These are phyloP conservation scores for Marsdenia floribunda DNA, from an alignment of 257 asterid species.

Conservation along the genomic window DNA sequence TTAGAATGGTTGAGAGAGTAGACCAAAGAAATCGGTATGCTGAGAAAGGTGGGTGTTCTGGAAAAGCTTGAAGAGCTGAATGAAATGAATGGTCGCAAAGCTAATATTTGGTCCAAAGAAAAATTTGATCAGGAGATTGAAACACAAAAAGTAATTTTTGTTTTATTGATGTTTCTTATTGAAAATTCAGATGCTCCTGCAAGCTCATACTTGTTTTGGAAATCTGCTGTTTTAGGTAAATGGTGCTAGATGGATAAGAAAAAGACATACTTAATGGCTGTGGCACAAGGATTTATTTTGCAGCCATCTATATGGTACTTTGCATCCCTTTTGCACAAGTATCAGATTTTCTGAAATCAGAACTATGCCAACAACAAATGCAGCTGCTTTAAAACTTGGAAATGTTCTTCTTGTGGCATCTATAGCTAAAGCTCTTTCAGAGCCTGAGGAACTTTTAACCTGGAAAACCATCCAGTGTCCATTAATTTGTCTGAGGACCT, in stretches of 20 bases:
- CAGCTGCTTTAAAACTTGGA: constrained; percentile 36
- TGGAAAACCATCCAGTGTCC: constrained; percentile 37
- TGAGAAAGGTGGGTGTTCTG: background rate
- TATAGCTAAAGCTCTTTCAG: constrained; percentile 58
- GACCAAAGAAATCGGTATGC: background rate
- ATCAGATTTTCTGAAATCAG: constrained; percentile 3
- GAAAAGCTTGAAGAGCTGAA: background rate
- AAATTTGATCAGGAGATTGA: background rate
- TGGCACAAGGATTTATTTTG: constrained; percentile 7
- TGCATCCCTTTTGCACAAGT: constrained; percentile 16
- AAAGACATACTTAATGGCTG: constrained; percentile 10
- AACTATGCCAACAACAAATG: constrained; percentile 3
- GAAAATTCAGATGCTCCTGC: background rate
- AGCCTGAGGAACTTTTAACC: constrained; percentile 53
- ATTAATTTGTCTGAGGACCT: constrained; percentile 51
- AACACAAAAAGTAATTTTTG: background rate
- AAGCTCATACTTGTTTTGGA: background rate
- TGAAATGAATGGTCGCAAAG: background rate
- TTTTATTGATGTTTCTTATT: background rate
- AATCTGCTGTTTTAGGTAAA: constrained; percentile 1
- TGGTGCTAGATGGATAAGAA: background rate
- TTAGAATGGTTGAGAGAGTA: background rate
- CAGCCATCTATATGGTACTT: constrained; percentile 11
- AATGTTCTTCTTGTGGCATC: constrained; percentile 59
- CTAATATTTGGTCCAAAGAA: background rate